These are phyloP conservation scores for Zymoseptoria pseudotritici DNA, from an alignment of 2,329 filamentous ascomycete species.

Conservation along the genomic window DNA sequence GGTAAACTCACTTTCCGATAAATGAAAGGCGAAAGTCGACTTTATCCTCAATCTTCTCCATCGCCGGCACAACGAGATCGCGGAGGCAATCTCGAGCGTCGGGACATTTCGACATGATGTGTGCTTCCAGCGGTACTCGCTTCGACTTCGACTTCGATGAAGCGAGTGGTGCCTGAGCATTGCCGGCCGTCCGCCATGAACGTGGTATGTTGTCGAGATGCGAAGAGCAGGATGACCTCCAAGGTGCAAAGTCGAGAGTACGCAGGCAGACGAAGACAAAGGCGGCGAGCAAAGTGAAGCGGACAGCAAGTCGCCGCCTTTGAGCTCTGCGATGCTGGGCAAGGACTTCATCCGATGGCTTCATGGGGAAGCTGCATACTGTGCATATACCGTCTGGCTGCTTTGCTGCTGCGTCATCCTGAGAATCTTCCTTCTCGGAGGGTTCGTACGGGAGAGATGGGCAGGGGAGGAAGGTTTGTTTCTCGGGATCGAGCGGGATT, in stretches of 20 bases:
- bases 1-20: slow-evolving; percentile 62
- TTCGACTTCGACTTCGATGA: neutral
- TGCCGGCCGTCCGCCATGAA: slow-evolving; percentile 16
- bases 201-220: neutral
- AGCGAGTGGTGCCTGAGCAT: slow-evolving; percentile 15
- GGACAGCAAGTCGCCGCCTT: neutral
- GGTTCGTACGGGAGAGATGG: neutral
- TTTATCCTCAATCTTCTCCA: slow-evolving; percentile 73
- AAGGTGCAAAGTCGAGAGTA: neutral
- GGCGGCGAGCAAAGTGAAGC: slow-evolving; percentile 19
- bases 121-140: slow-evolving; percentile 73
- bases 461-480: slow-evolving; percentile 20
- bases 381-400: neutral
- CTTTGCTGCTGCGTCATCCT: too few species aligned
- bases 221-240: slow-evolving; percentile 12
- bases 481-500: slow-evolving; percentile 15
- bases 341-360: neutral
- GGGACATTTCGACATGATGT: slow-evolving; percentile 93
- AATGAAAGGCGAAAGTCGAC: slow-evolving; percentile 88
- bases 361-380: neutral
- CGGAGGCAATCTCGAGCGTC: slow-evolving; percentile 80
- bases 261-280: slow-evolving; percentile 20
- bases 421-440: too few species aligned
- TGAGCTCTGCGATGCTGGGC: neutral
- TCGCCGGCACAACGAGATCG: slow-evolving; percentile 73